These are phyloP conservation scores for Sextonia rubra DNA, from an alignment of 164 flowering plant genomes.

Conservation along the genomic window DNA sequence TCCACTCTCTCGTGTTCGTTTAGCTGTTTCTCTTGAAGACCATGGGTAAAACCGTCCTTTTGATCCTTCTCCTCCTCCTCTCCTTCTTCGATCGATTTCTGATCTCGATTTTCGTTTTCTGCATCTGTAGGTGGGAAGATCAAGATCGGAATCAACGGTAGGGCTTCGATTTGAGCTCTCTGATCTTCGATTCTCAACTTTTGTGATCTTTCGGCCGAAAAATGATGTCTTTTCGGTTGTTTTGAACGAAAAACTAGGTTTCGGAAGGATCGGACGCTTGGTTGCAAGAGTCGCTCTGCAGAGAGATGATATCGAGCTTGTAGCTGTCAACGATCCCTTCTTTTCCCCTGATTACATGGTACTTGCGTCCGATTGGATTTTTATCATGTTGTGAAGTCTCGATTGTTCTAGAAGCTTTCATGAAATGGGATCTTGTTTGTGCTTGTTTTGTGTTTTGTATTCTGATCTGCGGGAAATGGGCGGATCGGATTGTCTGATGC, in stretches of 20 bases:
- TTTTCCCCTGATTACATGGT: constrained; percentile 86
- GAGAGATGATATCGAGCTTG: constrained; percentile 80
- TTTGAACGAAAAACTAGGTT: constrained; percentile 38
- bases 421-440: no score
- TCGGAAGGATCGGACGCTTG: constrained; percentile 84
- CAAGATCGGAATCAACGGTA: constrained; percentile 59
- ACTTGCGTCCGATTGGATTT: neutral
- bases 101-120: neutral
- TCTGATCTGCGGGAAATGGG: no score
- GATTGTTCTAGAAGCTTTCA: no score
- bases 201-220: neutral
- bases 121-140: constrained; percentile 28
- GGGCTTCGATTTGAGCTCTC: neutral
- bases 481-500: no score
- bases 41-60: constrained; percentile 13
- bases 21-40: neutral
- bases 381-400: no score
- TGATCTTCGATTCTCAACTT: neutral
- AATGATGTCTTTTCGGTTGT: neutral
- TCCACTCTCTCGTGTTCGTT: neutral
- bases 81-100: neutral
- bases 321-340: constrained; percentile 87
- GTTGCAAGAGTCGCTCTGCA: constrained; percentile 74
- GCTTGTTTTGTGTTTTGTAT: no score
- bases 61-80: no score